Base-by-base conservation (phyloP, 768 basidiomycete genomes). In the Suillus cothurnatus region DNA sequence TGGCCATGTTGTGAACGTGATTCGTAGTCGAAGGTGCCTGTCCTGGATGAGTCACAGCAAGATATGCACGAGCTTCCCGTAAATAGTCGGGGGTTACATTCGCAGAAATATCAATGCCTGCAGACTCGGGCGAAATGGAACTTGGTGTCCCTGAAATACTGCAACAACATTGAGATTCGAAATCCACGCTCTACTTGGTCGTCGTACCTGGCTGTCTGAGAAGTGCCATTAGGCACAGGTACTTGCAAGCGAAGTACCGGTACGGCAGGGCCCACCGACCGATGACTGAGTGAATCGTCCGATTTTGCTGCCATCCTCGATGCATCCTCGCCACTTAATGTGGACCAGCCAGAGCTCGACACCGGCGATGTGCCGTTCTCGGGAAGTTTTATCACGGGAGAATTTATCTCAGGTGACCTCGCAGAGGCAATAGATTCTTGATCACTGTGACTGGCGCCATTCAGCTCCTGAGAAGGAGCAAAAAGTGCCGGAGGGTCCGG, bases 111-210 rank as follows among this genome's bases (percentile, higher is more conserved):
- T 69, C 71, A 34, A 78, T 75, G 9, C 71, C 75, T 1, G 76
- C 76, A 0, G 75, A 76, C 62, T 76, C 76, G 7, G 75, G 75
- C 8, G 75, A 78, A 50, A 77, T 73, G 14, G 75, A 73, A 23
- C 75, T 76, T 2, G 73, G 73, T 34, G 63, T 73, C 23, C 53
- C 69, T n/a, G 69, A 74, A 53, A 68, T 64, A 55, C 75, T 76
- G 66, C 11, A 36, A 34, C 8, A 62, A 34, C 50, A 28, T 41
- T 59, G 28, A 59, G 12, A 21, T 41, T 28, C 12, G 38, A 11
- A 28, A 14, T 19, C 6, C 28, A 31, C 19, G 23, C 3, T 26
- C 71, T 11, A 74, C 34, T 28, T 43, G 8, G 55, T 50, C 11
- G 56, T 6, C 59, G 21, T 39, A 15, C 38, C 19, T 36, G 21